phyloP scores from a whole-genome alignment of 305 asterid genomes.

The Fraxinus sp. region DNA sequence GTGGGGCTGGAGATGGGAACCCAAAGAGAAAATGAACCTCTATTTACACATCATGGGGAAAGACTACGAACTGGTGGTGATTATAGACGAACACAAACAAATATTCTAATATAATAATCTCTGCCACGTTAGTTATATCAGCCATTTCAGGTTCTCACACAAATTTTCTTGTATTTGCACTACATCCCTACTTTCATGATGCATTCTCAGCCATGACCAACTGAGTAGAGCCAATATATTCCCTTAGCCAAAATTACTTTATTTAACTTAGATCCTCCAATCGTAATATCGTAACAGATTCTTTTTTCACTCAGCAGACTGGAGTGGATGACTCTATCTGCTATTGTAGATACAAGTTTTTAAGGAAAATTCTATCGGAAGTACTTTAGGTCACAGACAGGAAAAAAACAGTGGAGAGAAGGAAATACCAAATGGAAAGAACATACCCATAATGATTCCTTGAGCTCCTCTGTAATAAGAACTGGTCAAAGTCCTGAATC shows the following conservation, averaged over 20 bases:
- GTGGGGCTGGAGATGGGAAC: not conserved
- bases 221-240: not conserved
- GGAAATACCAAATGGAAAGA: conserved; percentile 1
- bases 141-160: not conserved
- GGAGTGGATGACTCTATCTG: not conserved
- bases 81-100: not conserved
- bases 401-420: not conserved
- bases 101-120: not conserved
- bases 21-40: not conserved
- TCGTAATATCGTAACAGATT: not conserved
- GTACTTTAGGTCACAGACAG: not conserved
- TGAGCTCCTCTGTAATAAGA: conserved; percentile 61
- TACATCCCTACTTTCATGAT: not conserved
- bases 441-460: conserved; percentile 55
- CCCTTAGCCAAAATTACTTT: not conserved
- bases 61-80: not conserved
- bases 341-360: not conserved
- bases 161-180: not conserved
- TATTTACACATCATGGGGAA: not conserved
- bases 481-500: conserved; percentile 54
- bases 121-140: not conserved
- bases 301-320: not conserved
- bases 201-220: not conserved
- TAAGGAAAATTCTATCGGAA: not conserved
- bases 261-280: not conserved